Conservation (phyloP, 2,329 filamentous ascomycete genomes). For the Graphilbum fragrans region DNA sequence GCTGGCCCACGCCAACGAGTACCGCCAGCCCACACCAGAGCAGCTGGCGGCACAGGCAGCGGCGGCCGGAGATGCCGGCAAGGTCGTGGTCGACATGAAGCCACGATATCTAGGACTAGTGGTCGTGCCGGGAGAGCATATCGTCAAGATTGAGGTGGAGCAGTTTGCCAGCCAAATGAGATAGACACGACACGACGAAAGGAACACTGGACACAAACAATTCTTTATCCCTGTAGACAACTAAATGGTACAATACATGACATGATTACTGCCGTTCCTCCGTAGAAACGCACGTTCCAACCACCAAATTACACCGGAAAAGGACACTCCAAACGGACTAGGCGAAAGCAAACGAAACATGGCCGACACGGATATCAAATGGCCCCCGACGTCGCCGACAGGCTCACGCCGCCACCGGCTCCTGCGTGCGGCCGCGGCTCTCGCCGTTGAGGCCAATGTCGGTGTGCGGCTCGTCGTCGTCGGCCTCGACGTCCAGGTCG, state of each 20-base stretch:
- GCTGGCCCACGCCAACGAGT: conserved; percentile 76
- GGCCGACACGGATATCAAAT: background rate
- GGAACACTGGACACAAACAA: background rate
- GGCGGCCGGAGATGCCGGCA: conserved; percentile 19
- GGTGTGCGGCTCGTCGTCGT: conserved; percentile 26
- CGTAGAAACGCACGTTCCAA: background rate
- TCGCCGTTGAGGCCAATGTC: conserved; percentile 44
- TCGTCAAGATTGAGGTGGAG: conserved; percentile 81
- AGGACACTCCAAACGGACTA: background rate
- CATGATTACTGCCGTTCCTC: background rate
- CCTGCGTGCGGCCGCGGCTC: conserved; percentile 41
- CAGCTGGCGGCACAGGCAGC: conserved; percentile 25
- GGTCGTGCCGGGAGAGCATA: conserved; percentile 76
- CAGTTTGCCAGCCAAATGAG: conserved; percentile 50
- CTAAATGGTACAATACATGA: background rate
- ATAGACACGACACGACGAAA: background rate
- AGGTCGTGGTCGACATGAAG: conserved; percentile 57
- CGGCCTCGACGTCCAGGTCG: conserved; percentile 12
- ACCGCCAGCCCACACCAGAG: conserved; percentile 57
- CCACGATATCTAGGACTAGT: conserved; percentile 82
- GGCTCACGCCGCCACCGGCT: conserved; percentile 32
- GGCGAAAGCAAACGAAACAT: background rate
- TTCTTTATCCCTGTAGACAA: background rate
- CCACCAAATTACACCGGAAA: background rate
- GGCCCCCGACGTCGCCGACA: background rate